Evolutionary conservation across 108 stramenopile species (phyloP).

Genomic region (Aurantiochytrium sp.): DNA sequence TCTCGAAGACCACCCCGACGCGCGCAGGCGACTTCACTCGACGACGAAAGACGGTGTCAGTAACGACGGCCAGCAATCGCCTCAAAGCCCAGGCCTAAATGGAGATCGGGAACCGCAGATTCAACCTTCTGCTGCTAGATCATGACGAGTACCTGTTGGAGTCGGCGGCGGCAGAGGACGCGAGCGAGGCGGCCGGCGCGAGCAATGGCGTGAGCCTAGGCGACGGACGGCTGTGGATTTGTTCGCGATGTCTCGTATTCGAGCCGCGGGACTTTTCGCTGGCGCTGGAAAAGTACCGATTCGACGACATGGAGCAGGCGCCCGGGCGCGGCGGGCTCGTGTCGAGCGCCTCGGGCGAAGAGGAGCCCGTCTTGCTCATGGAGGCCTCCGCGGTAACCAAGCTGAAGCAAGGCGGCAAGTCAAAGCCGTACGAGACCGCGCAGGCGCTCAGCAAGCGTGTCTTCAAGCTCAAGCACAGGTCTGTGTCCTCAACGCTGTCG

Average conservation of each 20-base stretch:
- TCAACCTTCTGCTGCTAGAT: slow-evolving; percentile 55
- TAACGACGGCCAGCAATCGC: too few relatives aligned
- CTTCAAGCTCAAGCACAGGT: slow-evolving; percentile 47
- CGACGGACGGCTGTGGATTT: slow-evolving; percentile 52
- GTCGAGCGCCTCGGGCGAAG: neutral
- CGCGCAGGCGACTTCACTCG: too few relatives aligned
- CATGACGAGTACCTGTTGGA: slow-evolving; percentile 53
- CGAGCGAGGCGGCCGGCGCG: neutral
- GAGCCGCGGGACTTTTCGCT: slow-evolving; percentile 47
- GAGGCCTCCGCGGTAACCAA: neutral
- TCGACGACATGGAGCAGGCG: neutral
- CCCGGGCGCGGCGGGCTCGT: neutral
- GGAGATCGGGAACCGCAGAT: slow-evolving; percentile 35
- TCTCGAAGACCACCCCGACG: too few relatives aligned
- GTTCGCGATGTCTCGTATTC: slow-evolving; percentile 52
- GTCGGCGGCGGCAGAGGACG: neutral
- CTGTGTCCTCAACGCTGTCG: slow-evolving; percentile 28
- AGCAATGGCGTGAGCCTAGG: slow-evolving; percentile 1
- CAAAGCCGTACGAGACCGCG: slow-evolving; percentile 35
- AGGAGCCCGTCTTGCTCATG: slow-evolving; percentile 30
- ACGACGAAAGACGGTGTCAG: too few relatives aligned
- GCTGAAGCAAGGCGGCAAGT: slow-evolving; percentile 35
- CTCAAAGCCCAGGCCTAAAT: too few relatives aligned
- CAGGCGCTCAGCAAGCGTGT: slow-evolving; percentile 19
- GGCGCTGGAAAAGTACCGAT: slow-evolving; percentile 49